Evolutionary conservation across 495 filamentous ascomycete species (phyloP), one percentile per base, ranked within the genome.

Genomic region (Pseudomonodictys pantanalensis): DNA sequence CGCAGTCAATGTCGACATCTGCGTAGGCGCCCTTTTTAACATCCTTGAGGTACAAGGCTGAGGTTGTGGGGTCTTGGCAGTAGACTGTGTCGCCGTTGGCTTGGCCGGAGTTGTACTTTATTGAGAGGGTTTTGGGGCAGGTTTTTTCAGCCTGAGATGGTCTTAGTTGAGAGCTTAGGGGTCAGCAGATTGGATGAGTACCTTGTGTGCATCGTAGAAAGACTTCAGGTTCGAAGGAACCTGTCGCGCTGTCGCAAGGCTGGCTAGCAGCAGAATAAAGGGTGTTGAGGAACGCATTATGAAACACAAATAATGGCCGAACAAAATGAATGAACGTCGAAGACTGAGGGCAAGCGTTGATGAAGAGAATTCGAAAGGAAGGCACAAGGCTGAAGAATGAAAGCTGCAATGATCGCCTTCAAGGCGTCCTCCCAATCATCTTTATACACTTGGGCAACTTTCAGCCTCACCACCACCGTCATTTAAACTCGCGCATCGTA

Each of bases 1-100:
- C 83, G 66, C 86, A 87, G 71, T 87, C 84, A 51, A 88, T 76
- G 65, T 87, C 85, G 83, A 87, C 86, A 69, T 82, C 75, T 25
- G 72, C 67, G 65, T 87, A 84, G 81, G 85, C 56, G 39, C 51
- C 49, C 9, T 30, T 58, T 43, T 22, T 25, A 25, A 25, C 28
- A 35, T 64, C 64, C 22, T 64, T 59, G 52, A 65, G 61, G 56
- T 59, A 69, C 46, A 63, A 28, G 30, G 62, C 56, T 24, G 30
- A 25, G 20, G 43, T 44, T 2, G 52, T 28, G 35, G 57, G n/a
- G 33, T 69, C 64, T 28, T 62, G 46, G 60, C 67, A 69, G 64
- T 69, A 69, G 42, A 63, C 59, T n/a, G 60, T 60, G 50, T 50
- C 32, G 26, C 54, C 26, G 35, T 28, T 12, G 22, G 30, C 48